These are phyloP conservation scores for Hypsizygus marmoreus DNA, from an alignment of 768 basidiomycete species.

Conservation along the genomic window DNA sequence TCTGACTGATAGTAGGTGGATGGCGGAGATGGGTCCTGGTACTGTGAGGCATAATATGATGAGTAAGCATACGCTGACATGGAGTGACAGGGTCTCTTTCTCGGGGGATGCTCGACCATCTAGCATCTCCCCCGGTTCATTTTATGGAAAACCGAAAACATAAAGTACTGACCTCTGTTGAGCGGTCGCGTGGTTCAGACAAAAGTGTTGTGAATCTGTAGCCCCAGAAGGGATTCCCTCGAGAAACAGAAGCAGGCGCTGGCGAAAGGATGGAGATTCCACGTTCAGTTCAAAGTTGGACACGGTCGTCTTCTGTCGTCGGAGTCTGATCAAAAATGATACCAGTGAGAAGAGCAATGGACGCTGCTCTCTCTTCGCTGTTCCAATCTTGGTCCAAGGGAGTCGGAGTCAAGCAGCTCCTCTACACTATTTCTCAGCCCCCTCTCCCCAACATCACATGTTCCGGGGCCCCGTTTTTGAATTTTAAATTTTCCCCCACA, in stretches of 20 bases:
- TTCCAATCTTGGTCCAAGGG: conserved; percentile 2
- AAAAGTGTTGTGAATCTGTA: conserved; percentile 23
- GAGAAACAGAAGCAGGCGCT: conserved; percentile 8
- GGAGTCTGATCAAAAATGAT: conserved; percentile 18
- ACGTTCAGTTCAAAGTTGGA: conserved; percentile 8
- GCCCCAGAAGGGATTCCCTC: conserved; percentile 20
- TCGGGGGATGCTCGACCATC: conserved; percentile 1
- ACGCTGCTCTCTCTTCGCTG: no score
- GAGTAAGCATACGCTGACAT: conserved; percentile 37
- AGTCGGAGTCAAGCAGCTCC: neutral
- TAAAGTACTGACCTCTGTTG: conserved; percentile 9
- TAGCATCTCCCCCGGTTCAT: neutral
- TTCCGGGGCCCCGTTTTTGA: neutral
- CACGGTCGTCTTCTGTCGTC: conserved; percentile 13
- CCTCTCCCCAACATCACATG: neutral
- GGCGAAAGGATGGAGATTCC: conserved; percentile 12
- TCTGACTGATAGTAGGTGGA: conserved; percentile 40
- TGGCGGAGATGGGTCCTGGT: conserved; percentile 29
- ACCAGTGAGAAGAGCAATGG: conserved; percentile 14
- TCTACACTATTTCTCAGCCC: neutral
- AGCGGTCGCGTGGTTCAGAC: conserved; percentile 22
- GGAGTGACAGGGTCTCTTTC: conserved; percentile 18
- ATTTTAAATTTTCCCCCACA: no score
- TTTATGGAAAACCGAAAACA: conserved; percentile 4
- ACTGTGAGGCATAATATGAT: conserved; percentile 32